A percentile compares a stretch with the other conserved stretches of the same genome.
Conservation (phyloP, 768 basidiomycete genomes). For the Lentinula edodes region DNA sequence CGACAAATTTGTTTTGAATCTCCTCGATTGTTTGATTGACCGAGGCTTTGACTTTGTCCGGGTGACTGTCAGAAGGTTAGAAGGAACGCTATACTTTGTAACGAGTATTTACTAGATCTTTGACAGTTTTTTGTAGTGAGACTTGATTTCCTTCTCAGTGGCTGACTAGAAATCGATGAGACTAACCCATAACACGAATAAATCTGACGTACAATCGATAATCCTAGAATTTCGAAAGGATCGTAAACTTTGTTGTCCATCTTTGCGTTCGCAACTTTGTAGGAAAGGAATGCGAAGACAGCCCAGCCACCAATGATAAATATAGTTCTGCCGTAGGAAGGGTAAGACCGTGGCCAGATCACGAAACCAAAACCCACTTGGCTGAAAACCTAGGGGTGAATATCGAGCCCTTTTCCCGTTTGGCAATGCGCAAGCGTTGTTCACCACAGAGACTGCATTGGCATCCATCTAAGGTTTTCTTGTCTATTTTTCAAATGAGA, state of each 20-base stretch:
- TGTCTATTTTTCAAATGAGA: conserved; percentile 20
- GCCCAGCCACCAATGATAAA: conserved; percentile 72
- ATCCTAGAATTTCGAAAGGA: conserved; percentile 90
- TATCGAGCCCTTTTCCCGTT: conserved; percentile 38
- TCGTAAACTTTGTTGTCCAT: conserved; percentile 75
- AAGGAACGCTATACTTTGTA: neutral
- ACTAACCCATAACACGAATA: neutral
- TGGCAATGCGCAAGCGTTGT: conserved; percentile 41
- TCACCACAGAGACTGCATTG: conserved; percentile 57
- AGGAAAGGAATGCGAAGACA: conserved; percentile 60
- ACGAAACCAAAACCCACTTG: conserved; percentile 34
- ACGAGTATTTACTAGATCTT: conserved; percentile 61
- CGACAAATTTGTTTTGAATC: conserved; percentile 82
- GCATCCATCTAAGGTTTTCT: conserved; percentile 41
- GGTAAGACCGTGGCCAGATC: neutral
- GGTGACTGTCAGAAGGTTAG: conserved; percentile 58
- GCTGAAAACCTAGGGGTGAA: conserved; percentile 43
- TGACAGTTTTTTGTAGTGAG: conserved; percentile 90
- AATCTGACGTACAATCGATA: conserved; percentile 46
- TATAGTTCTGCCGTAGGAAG: conserved; percentile 38
- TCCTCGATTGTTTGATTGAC: conserved; percentile 82
- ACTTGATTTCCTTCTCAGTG: conserved; percentile 90
- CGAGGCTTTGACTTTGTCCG: conserved; percentile 88
- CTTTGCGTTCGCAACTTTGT: conserved; percentile 53
- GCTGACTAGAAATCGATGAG: conserved; percentile 12